Evolutionary conservation across 1,284 basidiomycete species (phyloP).

Genomic region (Trametes polyzona): DNA sequence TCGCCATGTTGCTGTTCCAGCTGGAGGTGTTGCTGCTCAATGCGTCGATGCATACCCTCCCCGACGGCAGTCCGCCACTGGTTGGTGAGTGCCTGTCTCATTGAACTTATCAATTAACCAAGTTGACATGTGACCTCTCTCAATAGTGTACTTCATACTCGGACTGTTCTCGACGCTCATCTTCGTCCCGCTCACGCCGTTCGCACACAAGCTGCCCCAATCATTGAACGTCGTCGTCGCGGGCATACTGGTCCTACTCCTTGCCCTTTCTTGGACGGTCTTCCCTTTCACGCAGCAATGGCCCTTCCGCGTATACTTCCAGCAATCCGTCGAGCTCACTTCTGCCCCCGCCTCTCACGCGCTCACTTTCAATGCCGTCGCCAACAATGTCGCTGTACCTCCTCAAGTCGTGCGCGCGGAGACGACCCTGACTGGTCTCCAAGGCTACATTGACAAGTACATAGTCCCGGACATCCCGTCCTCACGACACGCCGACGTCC

Average conservation of each 20-base stretch:
- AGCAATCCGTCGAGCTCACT: constrained; percentile 56
- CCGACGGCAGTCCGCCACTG: constrained; percentile 61
- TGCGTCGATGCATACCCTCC: constrained; percentile 60
- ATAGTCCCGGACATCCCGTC: constrained; percentile 61
- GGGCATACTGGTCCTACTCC: constrained; percentile 48
- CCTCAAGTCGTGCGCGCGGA: constrained; percentile 27
- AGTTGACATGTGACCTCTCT: not conserved
- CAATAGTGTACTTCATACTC: constrained; percentile 57
- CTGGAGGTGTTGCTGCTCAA: constrained; percentile 53
- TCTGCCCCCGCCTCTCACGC: not conserved
- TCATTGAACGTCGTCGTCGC: constrained; percentile 46
- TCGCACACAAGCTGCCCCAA: constrained; percentile 58
- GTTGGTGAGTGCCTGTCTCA: constrained; percentile 44
- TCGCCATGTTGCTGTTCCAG: constrained; percentile 62
- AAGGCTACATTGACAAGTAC: constrained; percentile 44
- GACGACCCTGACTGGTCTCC: constrained; percentile 53
- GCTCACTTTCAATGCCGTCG: constrained; percentile 16
- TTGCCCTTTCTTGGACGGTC: constrained; percentile 48
- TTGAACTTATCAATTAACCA: not conserved
- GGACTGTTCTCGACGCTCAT: constrained; percentile 53
- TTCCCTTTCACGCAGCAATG: constrained; percentile 66
- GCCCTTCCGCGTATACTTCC: constrained; percentile 73
- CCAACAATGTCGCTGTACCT: not conserved
- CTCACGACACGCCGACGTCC: constrained; percentile 37
- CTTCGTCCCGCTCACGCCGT: constrained; percentile 64